Evolutionary conservation across 1,284 basidiomycete species (phyloP).

Genomic region (Sanguinoderma infundibulare): DNA sequence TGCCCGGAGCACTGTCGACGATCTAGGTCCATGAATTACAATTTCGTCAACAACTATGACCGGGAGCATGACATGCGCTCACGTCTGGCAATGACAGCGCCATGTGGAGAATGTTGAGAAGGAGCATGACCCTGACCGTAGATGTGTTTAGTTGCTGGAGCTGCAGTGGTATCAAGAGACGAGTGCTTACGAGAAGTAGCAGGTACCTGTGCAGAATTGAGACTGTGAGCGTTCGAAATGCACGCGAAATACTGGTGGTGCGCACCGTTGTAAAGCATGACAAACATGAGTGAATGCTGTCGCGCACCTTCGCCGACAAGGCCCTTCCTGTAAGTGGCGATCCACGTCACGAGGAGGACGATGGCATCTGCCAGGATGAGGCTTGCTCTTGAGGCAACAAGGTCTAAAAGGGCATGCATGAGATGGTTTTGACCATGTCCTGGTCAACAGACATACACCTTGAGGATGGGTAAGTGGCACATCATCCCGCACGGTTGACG

Average conservation of each 20-base stretch:
- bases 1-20: background rate
- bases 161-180: background rate
- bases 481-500: too few relatives aligned
- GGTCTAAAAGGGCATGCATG: background rate
- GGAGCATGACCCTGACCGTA: background rate
- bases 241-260: background rate
- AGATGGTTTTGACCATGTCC: background rate
- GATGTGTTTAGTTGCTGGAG: background rate
- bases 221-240: background rate
- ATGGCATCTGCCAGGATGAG: background rate
- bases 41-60: background rate
- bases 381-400: background rate
- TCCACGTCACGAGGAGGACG: background rate
- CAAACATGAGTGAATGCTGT: background rate
- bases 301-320: background rate
- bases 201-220: background rate
- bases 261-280: background rate
- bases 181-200: background rate
- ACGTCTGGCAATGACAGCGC: background rate
- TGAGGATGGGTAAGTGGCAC: too few relatives aligned
- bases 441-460: background rate
- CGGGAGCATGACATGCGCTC: background rate
- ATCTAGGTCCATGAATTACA: background rate
- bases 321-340: background rate
- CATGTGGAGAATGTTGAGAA: background rate